Evolutionary conservation across 768 basidiomycete species (phyloP).

Genomic region (Gautieria morchelliformis): DNA sequence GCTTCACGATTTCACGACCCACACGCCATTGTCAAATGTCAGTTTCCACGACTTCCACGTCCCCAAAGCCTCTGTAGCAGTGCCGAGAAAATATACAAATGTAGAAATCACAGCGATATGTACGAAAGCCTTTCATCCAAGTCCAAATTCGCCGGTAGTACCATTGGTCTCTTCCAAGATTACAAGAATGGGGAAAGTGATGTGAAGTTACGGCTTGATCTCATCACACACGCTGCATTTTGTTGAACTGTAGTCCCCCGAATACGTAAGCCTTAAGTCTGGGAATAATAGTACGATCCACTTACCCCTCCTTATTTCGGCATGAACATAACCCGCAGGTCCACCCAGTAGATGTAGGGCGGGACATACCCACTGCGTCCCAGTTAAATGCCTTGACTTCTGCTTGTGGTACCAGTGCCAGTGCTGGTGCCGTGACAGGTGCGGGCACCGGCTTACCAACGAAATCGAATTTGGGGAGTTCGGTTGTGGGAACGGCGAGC

Average conservation of each 20-base stretch:
- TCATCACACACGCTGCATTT: constrained; percentile 11
- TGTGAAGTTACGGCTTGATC: constrained; percentile 1
- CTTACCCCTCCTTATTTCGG: too few relatives aligned
- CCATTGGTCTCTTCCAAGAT: too few relatives aligned
- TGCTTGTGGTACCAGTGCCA: constrained; percentile 12
- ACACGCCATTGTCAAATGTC: background rate
- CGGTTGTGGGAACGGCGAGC: constrained; percentile 27
- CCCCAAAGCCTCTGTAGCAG: background rate
- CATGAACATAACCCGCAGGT: constrained; percentile 6
- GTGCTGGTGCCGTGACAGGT: constrained; percentile 10
- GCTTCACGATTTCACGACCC: background rate
- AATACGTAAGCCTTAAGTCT: background rate
- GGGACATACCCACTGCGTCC: too few relatives aligned
- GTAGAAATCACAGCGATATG: background rate
- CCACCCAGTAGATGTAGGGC: too few relatives aligned
- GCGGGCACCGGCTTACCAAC: background rate
- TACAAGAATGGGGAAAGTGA: background rate
- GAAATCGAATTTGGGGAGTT: constrained; percentile 39
- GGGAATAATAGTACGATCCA: too few relatives aligned
- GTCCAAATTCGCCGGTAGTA: background rate
- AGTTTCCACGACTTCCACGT: background rate
- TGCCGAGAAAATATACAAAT: background rate
- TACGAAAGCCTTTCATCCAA: background rate
- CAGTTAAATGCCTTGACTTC: constrained; percentile 36
- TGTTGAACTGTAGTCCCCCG: background rate